Conservation (phyloP, 495 filamentous ascomycete species). For the Bryoglossum gracile region DNA sequence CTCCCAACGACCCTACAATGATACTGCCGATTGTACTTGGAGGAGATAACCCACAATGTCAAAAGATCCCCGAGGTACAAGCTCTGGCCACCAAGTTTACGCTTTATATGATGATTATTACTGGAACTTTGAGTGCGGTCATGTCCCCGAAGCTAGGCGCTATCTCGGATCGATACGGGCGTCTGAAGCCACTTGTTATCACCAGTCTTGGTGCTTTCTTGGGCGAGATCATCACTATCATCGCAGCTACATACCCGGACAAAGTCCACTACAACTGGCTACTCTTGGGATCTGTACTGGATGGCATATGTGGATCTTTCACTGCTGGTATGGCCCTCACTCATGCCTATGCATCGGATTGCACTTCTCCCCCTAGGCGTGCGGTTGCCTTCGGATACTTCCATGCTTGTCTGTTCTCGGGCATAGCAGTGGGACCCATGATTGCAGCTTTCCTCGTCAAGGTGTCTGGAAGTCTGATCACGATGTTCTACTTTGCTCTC, state of each 20-base stretch:
- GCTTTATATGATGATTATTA: slow-evolving; percentile 61
- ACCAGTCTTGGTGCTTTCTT: slow-evolving; percentile 59
- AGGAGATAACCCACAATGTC: slow-evolving; percentile 65
- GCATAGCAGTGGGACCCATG: slow-evolving; percentile 77
- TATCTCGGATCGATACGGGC: slow-evolving; percentile 82
- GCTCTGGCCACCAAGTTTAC: slow-evolving; percentile 67
- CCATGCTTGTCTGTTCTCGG: slow-evolving; percentile 79
- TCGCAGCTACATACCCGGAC: slow-evolving; percentile 68
- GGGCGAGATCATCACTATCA: slow-evolving; percentile 65
- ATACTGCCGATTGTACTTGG: slow-evolving; percentile 60
- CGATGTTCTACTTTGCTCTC: slow-evolving; percentile 72
- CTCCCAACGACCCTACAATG: slow-evolving; percentile 47
- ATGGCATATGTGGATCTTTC: slow-evolving; percentile 83
- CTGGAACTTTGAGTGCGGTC: slow-evolving; percentile 65
- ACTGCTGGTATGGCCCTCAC: slow-evolving; percentile 71
- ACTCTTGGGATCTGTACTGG: slow-evolving; percentile 62
- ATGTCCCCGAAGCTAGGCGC: slow-evolving; percentile 75
- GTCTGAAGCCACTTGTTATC: slow-evolving; percentile 61
- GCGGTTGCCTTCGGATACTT: slow-evolving; percentile 86
- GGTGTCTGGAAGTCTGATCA: slow-evolving; percentile 56
- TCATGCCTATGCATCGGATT: slow-evolving; percentile 83
- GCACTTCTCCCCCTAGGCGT: slow-evolving; percentile 67
- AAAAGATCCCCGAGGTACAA: slow-evolving; percentile 58
- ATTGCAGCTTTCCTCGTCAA: slow-evolving; percentile 71
- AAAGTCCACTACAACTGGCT: slow-evolving; percentile 63